A percentile compares a stretch with the other conserved stretches of the same genome.
Evolutionary conservation across 2,329 filamentous ascomycete species (phyloP).

Genomic region (Capronia coronata): DNA sequence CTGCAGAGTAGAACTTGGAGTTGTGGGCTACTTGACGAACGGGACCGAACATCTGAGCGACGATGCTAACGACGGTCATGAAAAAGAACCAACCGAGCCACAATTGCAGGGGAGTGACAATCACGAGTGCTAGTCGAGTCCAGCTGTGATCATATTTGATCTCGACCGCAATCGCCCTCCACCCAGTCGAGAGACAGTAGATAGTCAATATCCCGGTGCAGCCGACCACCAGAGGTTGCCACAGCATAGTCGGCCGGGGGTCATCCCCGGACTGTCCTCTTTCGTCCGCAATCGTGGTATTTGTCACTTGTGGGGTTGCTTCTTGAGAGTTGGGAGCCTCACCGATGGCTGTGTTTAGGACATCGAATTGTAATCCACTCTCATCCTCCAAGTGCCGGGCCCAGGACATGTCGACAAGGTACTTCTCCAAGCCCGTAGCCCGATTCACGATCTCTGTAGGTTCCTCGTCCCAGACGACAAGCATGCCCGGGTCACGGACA

Average conservation of each 20-base stretch:
- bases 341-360: no score
- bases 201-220: slow-evolving; percentile 5
- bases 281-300: not conserved
- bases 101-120: slow-evolving; percentile 49
- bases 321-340: no score
- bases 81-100: slow-evolving; percentile 52
- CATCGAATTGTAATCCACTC: no score
- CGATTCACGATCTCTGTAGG: slow-evolving; percentile 51
- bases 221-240: slow-evolving; percentile 9
- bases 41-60: slow-evolving; percentile 28
- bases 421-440: slow-evolving; percentile 47
- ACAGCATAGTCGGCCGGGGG: slow-evolving; percentile 4
- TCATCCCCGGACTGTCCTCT: not conserved
- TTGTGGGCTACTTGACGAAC: slow-evolving; percentile 30
- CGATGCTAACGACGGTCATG: slow-evolving; percentile 38
- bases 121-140: slow-evolving; percentile 49
- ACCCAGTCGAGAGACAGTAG: slow-evolving; percentile 39
- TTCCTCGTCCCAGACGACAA: slow-evolving; percentile 59
- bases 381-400: not conserved
- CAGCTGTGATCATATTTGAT: slow-evolving; percentile 46
- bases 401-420: slow-evolving; percentile 13
- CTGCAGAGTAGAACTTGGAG: slow-evolving; percentile 41
- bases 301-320: no score
- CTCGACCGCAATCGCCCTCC: slow-evolving; percentile 44
- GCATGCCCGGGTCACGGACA: slow-evolving; percentile 45